phyloP scores from a whole-genome alignment of 768 basidiomycete species.

The Hirschioporus abietinus region DNA sequence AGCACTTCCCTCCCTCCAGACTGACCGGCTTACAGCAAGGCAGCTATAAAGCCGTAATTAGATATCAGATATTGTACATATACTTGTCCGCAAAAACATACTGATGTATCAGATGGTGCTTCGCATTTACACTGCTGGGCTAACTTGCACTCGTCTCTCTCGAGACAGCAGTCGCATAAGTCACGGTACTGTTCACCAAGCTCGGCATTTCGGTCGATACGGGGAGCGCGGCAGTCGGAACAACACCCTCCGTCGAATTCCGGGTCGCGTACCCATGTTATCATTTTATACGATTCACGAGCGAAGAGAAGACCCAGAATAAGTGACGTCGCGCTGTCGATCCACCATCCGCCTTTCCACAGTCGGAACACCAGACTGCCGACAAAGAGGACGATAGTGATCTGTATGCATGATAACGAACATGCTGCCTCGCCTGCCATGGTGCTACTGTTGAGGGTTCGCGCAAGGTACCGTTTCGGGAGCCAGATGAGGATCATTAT shows the following conservation, averaged over 20 bases:
- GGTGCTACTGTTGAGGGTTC: conserved; percentile 36
- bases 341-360: conserved; percentile 46
- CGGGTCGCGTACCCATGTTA: conserved; percentile 31
- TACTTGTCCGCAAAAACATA: background rate
- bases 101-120: background rate
- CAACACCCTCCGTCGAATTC: conserved; percentile 37
- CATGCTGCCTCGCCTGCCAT: conserved; percentile 42
- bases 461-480: conserved; percentile 39
- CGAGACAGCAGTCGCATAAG: conserved; percentile 13
- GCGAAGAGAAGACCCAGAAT: conserved; percentile 35
- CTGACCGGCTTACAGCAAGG: background rate
- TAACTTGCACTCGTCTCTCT: conserved; percentile 12
- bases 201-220: conserved; percentile 8
- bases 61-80: background rate
- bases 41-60: background rate
- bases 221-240: conserved; percentile 18
- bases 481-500: conserved; percentile 39
- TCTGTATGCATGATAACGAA: conserved; percentile 37
- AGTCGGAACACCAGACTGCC: conserved; percentile 34
- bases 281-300: conserved; percentile 41
- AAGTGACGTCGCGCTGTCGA: conserved; percentile 39
- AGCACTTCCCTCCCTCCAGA: background rate
- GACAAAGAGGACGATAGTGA: conserved; percentile 37
- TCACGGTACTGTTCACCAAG: conserved; percentile 10
- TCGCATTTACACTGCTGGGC: conserved; percentile 8